Evolutionary conservation across 148 eudicot genomes (phyloP), one percentile per base, ranked within the genome.

Genomic region (Selenicereus undatus): DNA sequence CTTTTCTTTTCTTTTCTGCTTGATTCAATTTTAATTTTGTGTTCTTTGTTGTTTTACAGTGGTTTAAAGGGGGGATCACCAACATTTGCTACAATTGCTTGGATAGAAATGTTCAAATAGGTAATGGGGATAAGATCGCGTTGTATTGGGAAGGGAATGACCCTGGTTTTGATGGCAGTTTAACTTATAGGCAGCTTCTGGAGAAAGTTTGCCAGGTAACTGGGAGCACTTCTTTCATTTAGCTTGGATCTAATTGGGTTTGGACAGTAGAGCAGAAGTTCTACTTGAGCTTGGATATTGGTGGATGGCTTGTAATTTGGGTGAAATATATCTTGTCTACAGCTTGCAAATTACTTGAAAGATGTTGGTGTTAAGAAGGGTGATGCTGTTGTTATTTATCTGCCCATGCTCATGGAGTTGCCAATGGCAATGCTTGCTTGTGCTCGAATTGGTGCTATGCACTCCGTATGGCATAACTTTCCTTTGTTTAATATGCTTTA

Each of bases 401-500:
- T 96, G 83, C 99, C 99, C 42, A 96, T 96, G 99, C 93, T 96
- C 73, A 90, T 92, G 97, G 99, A 96, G 83, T 83, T 96, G 71
- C 99, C 99, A 8, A 92, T 96, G 24, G 92, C 99, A 70, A 96
- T 96, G 99, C 95, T 96, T 64, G 98, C 99, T 43, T 96, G 99
- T 88, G 97, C 97, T 87, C 97, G 99, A 60, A 92, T 96, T 78
- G 99, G 99, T 84, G 99, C 99, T 79, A 88, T 96, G 81, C 99
- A 96, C 86, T 96, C 99, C 92, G 99, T 96, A 91, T 78, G 78
- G 76, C 81, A 30, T 29, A 32, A 14, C 10, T 35, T 58, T 43
- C 78, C 43, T 82, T 64, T n/a, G 3, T 30, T 73, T 74, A 30
- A 45, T 43, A n/a, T 80, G 21, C 18, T 60, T 51, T 16, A 43